Evolutionary conservation across 2,329 filamentous ascomycete species (phyloP), one percentile per base, ranked within the genome.

Genomic region (Aspergillus luchuensis): DNA sequence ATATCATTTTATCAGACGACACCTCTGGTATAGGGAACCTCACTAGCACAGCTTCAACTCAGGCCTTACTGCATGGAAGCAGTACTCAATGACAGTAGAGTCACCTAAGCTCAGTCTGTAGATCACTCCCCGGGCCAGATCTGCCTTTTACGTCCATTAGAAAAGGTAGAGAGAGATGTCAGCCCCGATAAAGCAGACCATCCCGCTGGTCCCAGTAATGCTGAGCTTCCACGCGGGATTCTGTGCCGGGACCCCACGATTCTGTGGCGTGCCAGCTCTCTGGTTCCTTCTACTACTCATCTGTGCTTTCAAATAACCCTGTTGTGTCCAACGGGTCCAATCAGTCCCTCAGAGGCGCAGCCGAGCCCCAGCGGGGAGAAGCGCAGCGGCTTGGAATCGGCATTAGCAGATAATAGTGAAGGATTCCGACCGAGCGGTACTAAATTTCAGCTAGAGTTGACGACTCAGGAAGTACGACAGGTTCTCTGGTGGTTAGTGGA

Each of bases 181-280:
- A 58, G 58, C 19, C 39, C 25, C 49, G 57, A 45, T 13, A 45
- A 19, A 21, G 8, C 10, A 45, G 10, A 8, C 41, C 41, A 23
- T 53, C 28, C 23, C 36, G 36, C 33, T 41, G 33, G 50, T 28
- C 28, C 13, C 43, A 47, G 54, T 58, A 38, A 10, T 5, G 25
- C 3, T 45, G 53, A 73, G 15, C 56, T 74, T 75, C 72, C 63
- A 71, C 70, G 67, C 68, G 71, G 61, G 56, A 67, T 75, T 75
- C 72, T 69, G 62, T 74, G 72, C 70, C 73, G 65, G 13, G 21
- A 5, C 21, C 19, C 41, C 5, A 45, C 41, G 5, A 19, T 13
- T 45, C 2, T 7, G 41, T 45, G 41, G 41, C 41, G 19, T 19
- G 13, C 41, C 21, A 45, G 41, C 19, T 23, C 10, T 21, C 19